Evolutionary conservation across 192 early-diverging fungal species (phyloP).

Genomic region (Umbelopsis sp.): DNA sequence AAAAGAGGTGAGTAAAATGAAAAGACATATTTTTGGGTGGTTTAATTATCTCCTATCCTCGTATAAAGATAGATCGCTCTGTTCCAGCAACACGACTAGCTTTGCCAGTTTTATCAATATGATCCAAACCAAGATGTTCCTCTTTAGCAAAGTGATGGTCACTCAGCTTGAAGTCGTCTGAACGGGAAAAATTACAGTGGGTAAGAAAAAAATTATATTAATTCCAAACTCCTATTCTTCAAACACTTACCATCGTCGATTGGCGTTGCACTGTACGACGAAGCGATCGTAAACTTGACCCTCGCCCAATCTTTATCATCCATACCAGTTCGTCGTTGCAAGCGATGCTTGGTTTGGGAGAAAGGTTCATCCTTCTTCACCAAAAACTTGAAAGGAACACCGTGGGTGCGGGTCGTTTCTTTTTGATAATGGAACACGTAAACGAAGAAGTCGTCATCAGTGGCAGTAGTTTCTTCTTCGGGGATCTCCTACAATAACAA

Average conservation of each 20-base stretch:
- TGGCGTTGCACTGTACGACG: not conserved
- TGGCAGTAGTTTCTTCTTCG: slow-evolving; percentile 46
- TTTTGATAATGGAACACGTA: slow-evolving; percentile 80
- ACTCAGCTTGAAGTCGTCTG: slow-evolving; percentile 36
- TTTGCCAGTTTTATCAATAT: slow-evolving; percentile 51
- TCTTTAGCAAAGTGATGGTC: slow-evolving; percentile 29
- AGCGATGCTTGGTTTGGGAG: slow-evolving; percentile 70
- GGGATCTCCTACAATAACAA: slow-evolving; percentile 40
- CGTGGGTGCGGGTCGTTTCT: slow-evolving; percentile 68
- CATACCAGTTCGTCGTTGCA: slow-evolving; percentile 73
- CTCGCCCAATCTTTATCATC: slow-evolving; percentile 83
- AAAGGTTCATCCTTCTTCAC: slow-evolving; percentile 70
- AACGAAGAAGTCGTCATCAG: slow-evolving; percentile 48
- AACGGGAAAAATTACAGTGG: not conserved
- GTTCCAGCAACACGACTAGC: slow-evolving; percentile 33
- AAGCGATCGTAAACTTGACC: slow-evolving; percentile 58
- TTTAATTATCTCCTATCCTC: slow-evolving; percentile 33
- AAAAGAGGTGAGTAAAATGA: not conserved
- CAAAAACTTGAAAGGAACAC: slow-evolving; percentile 84
- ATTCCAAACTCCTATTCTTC: not conserved
- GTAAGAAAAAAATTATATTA: not conserved
- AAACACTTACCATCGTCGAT: slow-evolving; percentile 28
- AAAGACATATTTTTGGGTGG: not conserved
- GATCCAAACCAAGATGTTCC: slow-evolving; percentile 54
- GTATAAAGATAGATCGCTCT: slow-evolving; percentile 51